Percentiles rank a stretch among this genome's conserved stretches.
phyloP scores from a whole-genome alignment of 352 stramenopile genomes.

The Pythium rishiriense region DNA sequence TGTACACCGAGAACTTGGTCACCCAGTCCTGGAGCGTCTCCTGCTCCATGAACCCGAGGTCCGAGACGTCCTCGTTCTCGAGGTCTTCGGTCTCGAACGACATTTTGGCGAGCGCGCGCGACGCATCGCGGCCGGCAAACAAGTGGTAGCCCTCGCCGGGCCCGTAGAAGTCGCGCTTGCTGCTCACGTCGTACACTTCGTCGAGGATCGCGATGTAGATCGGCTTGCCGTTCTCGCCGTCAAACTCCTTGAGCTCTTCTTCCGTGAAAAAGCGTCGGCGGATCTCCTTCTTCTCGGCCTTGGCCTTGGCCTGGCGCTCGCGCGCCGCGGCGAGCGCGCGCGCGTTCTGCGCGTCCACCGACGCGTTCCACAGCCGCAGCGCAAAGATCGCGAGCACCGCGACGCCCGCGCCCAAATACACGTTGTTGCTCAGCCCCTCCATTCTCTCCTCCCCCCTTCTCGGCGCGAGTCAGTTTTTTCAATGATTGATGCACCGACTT shows the following conservation, averaged over 20 bases:
- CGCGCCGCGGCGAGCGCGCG: constrained; percentile 63
- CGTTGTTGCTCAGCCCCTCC: constrained; percentile 46
- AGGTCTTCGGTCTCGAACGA: constrained; percentile 94
- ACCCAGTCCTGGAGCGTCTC: constrained; percentile 92
- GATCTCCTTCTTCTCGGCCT: constrained; percentile 65
- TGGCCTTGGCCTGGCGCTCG: constrained; percentile 62
- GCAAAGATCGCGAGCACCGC: constrained; percentile 51
- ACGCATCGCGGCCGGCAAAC: constrained; percentile 95
- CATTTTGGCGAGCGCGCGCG: constrained; percentile 94
- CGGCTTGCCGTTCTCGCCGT: constrained; percentile 89
- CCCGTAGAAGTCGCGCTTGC: constrained; percentile 95
- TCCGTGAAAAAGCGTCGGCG: constrained; percentile 90
- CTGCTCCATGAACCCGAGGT: constrained; percentile 82
- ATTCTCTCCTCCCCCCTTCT: constrained; percentile 17
- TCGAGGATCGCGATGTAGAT: constrained; percentile 96
- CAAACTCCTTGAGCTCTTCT: constrained; percentile 91
- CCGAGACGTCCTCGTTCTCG: constrained; percentile 77
- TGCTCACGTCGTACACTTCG: constrained; percentile 96
- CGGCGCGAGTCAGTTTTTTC: too few relatives aligned
- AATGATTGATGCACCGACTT: constrained; percentile 8
- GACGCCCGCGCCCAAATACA: constrained; percentile 57
- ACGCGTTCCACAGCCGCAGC: constrained; percentile 66
- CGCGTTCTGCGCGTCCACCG: constrained; percentile 58
- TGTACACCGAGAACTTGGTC: constrained; percentile 95
- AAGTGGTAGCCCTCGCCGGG: constrained; percentile 95